Conservation (phyloP, 371 early-diverging fungal genomes). For the Entomophthora muscae region DNA sequence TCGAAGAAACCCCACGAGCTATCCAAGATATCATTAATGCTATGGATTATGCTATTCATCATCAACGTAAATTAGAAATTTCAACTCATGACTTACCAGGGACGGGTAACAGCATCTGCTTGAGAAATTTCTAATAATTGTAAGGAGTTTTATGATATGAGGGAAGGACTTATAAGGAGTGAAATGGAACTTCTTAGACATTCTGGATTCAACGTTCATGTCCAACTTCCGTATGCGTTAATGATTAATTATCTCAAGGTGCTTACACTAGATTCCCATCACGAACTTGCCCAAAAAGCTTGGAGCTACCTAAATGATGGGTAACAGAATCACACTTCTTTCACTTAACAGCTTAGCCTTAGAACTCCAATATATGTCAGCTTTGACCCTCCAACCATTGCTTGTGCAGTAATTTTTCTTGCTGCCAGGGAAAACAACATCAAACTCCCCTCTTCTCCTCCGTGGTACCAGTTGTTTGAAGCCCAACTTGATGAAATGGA, state of each 20-base stretch:
- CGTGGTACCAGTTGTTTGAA: slow-evolving; percentile 88
- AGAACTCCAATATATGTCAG: slow-evolving; percentile 63
- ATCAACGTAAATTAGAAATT: not conserved
- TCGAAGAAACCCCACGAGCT: slow-evolving; percentile 65
- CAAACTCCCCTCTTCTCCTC: slow-evolving; percentile 40
- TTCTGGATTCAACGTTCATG: slow-evolving; percentile 88
- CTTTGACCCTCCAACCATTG: slow-evolving; percentile 75
- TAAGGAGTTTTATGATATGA: slow-evolving; percentile 51
- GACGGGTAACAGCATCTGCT: not conserved
- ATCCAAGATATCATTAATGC: slow-evolving; percentile 63
- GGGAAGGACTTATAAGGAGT: slow-evolving; percentile 51
- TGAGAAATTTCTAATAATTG: not conserved
- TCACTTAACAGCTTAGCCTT: slow-evolving; percentile 22
- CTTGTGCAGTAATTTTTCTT: slow-evolving; percentile 75
- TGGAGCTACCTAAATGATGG: slow-evolving; percentile 86
- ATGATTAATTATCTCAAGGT: slow-evolving; percentile 83
- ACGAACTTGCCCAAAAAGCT: slow-evolving; percentile 51
- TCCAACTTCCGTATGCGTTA: slow-evolving; percentile 81
- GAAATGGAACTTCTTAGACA: slow-evolving; percentile 75
- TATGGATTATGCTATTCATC: slow-evolving; percentile 35
- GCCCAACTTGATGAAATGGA: slow-evolving; percentile 42
- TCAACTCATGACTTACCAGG: not conserved
- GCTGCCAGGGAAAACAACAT: slow-evolving; percentile 47
- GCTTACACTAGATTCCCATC: slow-evolving; percentile 53
- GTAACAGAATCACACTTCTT: slow-evolving; percentile 16